Evolutionary conservation across 2,329 filamentous ascomycete species (phyloP).

Genomic region (Colletotrichum karsti): DNA sequence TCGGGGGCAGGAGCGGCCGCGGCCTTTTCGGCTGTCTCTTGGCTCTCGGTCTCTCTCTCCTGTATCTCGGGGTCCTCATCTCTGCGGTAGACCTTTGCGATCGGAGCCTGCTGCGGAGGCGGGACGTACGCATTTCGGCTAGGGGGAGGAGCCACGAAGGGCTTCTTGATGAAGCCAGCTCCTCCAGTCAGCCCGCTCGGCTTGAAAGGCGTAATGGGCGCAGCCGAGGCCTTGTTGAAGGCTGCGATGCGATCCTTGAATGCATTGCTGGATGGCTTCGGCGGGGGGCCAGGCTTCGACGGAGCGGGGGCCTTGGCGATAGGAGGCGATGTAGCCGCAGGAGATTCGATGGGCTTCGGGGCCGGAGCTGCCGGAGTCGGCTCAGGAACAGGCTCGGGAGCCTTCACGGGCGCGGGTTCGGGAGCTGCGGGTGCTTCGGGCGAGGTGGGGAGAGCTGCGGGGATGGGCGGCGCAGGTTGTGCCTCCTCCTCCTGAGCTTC

Average conservation of each 20-base stretch:
- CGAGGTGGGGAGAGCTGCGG: conserved; percentile 36
- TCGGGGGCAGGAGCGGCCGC: conserved; percentile 54
- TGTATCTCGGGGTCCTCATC: conserved; percentile 84
- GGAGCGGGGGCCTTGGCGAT: conserved; percentile 44
- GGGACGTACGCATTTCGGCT: conserved; percentile 92
- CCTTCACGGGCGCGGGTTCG: conserved; percentile 41
- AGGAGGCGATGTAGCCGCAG: conserved; percentile 45
- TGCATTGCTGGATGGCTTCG: conserved; percentile 79
- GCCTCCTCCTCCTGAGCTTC: conserved; percentile 48
- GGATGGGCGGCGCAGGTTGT: conserved; percentile 36
- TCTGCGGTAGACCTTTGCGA: conserved; percentile 81
- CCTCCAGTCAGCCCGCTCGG: conserved; percentile 70
- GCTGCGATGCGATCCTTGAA: conserved; percentile 97
- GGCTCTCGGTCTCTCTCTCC: conserved; percentile 71
- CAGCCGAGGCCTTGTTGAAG: conserved; percentile 90
- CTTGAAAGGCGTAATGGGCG: conserved; percentile 91
- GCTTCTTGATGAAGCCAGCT: conserved; percentile 89
- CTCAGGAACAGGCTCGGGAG: conserved; percentile 38
- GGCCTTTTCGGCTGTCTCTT: conserved; percentile 74
- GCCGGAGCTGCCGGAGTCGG: conserved; percentile 38
- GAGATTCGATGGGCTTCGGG: conserved; percentile 47
- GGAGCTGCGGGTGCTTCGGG: conserved; percentile 46
- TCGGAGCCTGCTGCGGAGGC: conserved; percentile 73
- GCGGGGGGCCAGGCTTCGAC: conserved; percentile 66
- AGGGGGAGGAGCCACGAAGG: conserved; percentile 93